Percentiles rank a stretch among this genome's conserved stretches.
Conservation (phyloP, 2,329 filamentous ascomycete genomes). For the Neofusicoccum kwambonambiense region DNA sequence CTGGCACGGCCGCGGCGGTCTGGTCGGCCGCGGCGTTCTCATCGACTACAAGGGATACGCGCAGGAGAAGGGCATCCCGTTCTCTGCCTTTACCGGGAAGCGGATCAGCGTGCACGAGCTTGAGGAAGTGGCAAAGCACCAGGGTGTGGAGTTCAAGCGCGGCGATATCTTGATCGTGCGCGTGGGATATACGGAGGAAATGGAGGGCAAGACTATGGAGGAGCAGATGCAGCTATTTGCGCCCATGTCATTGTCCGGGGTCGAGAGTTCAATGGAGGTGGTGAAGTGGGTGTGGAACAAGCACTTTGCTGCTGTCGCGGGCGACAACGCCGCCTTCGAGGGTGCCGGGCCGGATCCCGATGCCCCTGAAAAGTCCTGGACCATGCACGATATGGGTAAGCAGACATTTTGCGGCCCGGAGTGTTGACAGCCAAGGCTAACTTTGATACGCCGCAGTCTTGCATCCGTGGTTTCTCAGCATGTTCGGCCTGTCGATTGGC, state of each 20-base stretch:
- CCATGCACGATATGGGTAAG: neutral
- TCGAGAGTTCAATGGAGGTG: conserved; percentile 24
- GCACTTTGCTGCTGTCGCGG: conserved; percentile 36
- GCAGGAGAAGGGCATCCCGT: conserved; percentile 23
- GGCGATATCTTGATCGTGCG: conserved; percentile 28
- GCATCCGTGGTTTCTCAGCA: conserved; percentile 36
- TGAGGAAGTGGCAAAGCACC: conserved; percentile 20
- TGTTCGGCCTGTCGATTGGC: conserved; percentile 47
- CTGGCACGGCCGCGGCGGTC: conserved; percentile 18
- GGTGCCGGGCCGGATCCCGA: conserved; percentile 25
- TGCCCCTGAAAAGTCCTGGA: neutral
- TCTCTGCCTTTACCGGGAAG: neutral
- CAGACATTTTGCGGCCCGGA: neutral
- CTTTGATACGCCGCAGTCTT: conserved; percentile 23
- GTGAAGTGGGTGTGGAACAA: conserved; percentile 27
- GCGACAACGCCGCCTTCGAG: conserved; percentile 36
- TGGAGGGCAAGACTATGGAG: neutral
- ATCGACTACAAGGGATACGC: conserved; percentile 26
- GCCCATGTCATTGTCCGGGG: neutral
- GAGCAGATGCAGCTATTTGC: neutral
- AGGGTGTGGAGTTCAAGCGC: conserved; percentile 23
- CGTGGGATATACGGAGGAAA: conserved; percentile 19
- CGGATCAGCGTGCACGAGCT: conserved; percentile 2
- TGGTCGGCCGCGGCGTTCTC: conserved; percentile 21
- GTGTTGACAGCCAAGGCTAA: neutral